These are phyloP conservation scores for Ceratobasidium sp. DNA, from an alignment of 1,284 basidiomycete genomes.

Conservation along the genomic window DNA sequence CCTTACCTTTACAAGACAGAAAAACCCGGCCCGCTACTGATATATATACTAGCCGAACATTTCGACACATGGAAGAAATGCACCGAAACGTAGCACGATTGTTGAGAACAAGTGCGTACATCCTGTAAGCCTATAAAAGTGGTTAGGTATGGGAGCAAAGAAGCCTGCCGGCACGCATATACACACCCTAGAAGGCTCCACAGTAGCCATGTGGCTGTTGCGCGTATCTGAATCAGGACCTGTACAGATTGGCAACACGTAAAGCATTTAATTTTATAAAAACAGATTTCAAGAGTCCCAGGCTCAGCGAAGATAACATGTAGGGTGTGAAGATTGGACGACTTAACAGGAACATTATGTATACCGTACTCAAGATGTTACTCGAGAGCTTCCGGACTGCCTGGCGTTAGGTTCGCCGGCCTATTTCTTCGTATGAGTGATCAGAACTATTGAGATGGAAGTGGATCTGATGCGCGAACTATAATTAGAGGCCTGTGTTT, in stretches of 20 bases:
- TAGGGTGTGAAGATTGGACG: neutral
- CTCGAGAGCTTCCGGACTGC: constrained; percentile 30
- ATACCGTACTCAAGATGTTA: constrained; percentile 27
- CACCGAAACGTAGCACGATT: constrained; percentile 22
- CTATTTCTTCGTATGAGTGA: constrained; percentile 11
- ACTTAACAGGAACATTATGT: constrained; percentile 29
- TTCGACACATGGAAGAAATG: constrained; percentile 34
- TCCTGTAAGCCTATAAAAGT: neutral
- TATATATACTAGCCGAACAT: constrained; percentile 21
- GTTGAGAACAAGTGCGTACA: constrained; percentile 38
- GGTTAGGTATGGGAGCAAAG: no score
- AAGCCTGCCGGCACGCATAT: neutral
- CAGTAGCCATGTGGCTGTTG: constrained; percentile 42
- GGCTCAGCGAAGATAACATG: constrained; percentile 18
- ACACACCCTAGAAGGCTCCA: constrained; percentile 38
- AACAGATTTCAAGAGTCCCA: constrained; percentile 34
- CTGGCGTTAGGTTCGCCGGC: neutral
- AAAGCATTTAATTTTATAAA: neutral
- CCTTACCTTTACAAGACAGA: constrained; percentile 19
- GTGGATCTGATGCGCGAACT: neutral
- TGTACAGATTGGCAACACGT: neutral
- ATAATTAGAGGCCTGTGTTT: no score
- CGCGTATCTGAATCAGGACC: constrained; percentile 1
- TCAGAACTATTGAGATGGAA: constrained; percentile 9
- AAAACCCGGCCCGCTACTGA: neutral